These are phyloP conservation scores for Teunomyces aglyptinius DNA, from an alignment of 805 yeast genomes.

Conservation along the genomic window DNA sequence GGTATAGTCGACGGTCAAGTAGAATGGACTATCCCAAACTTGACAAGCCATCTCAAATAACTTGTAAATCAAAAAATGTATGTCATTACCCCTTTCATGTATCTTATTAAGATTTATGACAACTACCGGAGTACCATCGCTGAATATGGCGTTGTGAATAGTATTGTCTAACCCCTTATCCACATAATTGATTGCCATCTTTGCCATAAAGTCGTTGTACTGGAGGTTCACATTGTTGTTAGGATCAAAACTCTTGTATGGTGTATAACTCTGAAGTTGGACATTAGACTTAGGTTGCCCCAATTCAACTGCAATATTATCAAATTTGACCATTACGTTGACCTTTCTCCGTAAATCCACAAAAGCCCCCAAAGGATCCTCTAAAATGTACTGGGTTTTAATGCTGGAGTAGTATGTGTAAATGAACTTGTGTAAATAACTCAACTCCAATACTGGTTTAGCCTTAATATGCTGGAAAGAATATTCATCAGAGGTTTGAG, in stretches of 20 bases:
- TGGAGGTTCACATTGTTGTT: constrained; percentile 48
- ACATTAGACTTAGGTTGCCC: constrained; percentile 61
- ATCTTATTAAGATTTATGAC: constrained; percentile 46
- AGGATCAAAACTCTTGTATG: constrained; percentile 39
- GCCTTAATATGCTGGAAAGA: constrained; percentile 7
- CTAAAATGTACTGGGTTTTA: constrained; percentile 25
- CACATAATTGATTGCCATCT: constrained; percentile 54
- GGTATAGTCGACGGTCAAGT: constrained; percentile 67
- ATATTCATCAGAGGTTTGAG: constrained; percentile 8
- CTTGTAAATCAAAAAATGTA: constrained; percentile 56
- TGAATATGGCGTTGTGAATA: constrained; percentile 62
- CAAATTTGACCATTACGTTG: constrained; percentile 39
- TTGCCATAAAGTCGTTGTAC: constrained; percentile 72
- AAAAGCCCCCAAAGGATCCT: constrained; percentile 15
- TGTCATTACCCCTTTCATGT: constrained; percentile 35
- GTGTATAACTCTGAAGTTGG: constrained; percentile 55
- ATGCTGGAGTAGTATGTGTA: constrained; percentile 34
- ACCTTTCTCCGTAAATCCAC: constrained; percentile 22
- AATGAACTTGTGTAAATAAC: constrained; percentile 41
- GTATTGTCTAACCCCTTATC: constrained; percentile 42
- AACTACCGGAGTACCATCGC: constrained; percentile 71
- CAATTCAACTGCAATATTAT: constrained; percentile 42
- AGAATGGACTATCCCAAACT: constrained; percentile 68
- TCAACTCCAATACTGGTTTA: constrained; percentile 35
- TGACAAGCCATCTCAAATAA: constrained; percentile 64